A percentile compares a stretch with the other conserved stretches of the same genome.
Evolutionary conservation across 306 rosid genomes (phyloP).

Genomic region (Herpetospermum pedunculosum): DNA sequence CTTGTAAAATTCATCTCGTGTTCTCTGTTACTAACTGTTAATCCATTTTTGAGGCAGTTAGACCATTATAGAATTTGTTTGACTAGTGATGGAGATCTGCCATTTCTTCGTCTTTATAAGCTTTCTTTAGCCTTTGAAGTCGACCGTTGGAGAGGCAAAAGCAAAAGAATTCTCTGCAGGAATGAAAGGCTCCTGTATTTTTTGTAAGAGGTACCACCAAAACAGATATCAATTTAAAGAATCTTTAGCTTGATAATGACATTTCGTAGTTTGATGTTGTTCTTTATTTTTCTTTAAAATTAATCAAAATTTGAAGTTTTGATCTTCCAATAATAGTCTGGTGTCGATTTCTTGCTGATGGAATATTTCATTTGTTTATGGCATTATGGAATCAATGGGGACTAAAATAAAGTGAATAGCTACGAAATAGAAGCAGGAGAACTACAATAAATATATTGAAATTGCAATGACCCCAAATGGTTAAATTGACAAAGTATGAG

Average conservation of each 20-base stretch:
- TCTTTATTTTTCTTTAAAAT: too few relatives aligned
- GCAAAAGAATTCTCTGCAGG: background rate
- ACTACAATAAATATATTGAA: too few relatives aligned
- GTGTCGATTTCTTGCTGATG: background rate
- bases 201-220: background rate
- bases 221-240: background rate
- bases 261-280: background rate
- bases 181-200: background rate
- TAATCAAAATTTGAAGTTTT: background rate
- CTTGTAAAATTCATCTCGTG: background rate
- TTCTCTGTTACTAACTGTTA: background rate
- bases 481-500: too few relatives aligned
- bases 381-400: background rate
- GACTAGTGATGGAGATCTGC: background rate
- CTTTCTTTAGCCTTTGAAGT: too few relatives aligned
- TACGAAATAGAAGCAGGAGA: background rate
- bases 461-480: too few relatives aligned
- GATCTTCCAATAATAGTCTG: too few relatives aligned
- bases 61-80: background rate
- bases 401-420: background rate
- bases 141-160: background rate
- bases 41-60: background rate
- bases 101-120: background rate
- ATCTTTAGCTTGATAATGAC: background rate
- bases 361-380: background rate